These are phyloP conservation scores for Haberlea rhodopensis DNA, from an alignment of 257 asterid genomes.

Conservation along the genomic window DNA sequence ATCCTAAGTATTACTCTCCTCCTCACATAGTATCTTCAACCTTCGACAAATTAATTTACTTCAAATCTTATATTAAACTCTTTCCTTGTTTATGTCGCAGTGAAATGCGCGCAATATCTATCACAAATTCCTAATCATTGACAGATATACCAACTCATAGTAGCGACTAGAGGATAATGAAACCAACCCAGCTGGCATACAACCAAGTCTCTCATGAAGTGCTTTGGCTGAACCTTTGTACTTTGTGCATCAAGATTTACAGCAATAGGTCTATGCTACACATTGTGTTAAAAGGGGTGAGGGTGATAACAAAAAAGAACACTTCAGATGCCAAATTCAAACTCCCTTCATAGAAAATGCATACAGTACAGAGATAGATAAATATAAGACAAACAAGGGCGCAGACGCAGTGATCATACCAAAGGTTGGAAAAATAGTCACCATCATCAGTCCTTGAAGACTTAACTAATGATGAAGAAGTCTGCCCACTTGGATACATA, in stretches of 20 bases:
- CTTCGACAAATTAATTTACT: conserved; percentile 18
- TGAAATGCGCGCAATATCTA: background rate
- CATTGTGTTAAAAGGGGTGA: background rate
- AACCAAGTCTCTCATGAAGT: too few relatives aligned
- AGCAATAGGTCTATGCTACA: background rate
- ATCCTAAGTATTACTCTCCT: background rate
- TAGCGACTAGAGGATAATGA: background rate
- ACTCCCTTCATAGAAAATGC: background rate
- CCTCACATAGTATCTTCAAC: background rate
- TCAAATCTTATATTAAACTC: conserved; percentile 1
- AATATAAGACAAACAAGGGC: conserved; percentile 11
- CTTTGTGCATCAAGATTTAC: background rate
- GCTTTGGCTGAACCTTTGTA: background rate
- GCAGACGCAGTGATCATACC: conserved; percentile 43
- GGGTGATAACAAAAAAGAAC: background rate
- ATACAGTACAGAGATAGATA: background rate
- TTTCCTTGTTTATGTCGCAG: background rate
- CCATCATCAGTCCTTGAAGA: conserved; percentile 36
- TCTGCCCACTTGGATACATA: conserved; percentile 54
- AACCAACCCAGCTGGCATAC: background rate
- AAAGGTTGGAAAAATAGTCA: conserved; percentile 34
- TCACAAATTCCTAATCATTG: background rate
- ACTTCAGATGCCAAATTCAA: background rate
- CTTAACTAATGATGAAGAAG: conserved; percentile 37
- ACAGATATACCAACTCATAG: background rate